phyloP scores from a whole-genome alignment of 148 eudicot species.

The Drosera capensis region DNA sequence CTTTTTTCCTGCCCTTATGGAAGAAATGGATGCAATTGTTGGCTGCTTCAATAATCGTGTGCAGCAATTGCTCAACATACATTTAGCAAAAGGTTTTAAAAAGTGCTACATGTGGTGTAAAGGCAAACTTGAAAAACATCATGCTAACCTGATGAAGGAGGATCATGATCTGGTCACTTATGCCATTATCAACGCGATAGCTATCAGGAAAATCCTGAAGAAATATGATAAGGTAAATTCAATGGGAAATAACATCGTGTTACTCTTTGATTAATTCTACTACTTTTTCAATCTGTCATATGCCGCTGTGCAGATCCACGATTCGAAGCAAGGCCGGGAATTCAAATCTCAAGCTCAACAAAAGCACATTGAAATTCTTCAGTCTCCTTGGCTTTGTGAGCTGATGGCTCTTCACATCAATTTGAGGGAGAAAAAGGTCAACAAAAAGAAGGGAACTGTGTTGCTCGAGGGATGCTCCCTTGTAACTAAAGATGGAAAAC shows the following conservation, averaged over 20 bases:
- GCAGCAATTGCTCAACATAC: conserved; percentile 58
- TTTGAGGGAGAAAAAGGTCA: conserved; percentile 35
- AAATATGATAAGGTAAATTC: conserved; percentile 81
- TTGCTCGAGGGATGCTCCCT: conserved; percentile 58
- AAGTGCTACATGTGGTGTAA: conserved; percentile 52
- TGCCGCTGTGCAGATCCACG: conserved; percentile 36
- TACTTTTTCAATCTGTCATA: background rate
- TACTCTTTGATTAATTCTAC: background rate
- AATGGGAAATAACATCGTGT: background rate
- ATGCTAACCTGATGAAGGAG: conserved; percentile 43
- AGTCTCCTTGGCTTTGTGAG: conserved; percentile 95
- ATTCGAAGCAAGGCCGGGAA: conserved; percentile 81
- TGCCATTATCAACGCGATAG: conserved; percentile 72
- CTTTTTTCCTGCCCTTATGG: conserved; percentile 71
- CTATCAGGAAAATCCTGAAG: conserved; percentile 81
- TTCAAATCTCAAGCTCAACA: conserved; percentile 85
- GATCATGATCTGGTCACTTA: conserved; percentile 71
- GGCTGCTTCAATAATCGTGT: conserved; percentile 74
- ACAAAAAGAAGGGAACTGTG: conserved; percentile 20
- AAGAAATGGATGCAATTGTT: conserved; percentile 75
- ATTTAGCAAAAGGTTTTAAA: conserved; percentile 57
- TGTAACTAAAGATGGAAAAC: conserved; percentile 42
- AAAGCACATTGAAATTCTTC: conserved; percentile 83
- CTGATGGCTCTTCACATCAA: conserved; percentile 90
- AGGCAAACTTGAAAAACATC: conserved; percentile 42